Evolutionary conservation across 192 early-diverging fungal species (phyloP), one percentile per base, ranked within the genome.

Genomic region (Coemansia sp.): DNA sequence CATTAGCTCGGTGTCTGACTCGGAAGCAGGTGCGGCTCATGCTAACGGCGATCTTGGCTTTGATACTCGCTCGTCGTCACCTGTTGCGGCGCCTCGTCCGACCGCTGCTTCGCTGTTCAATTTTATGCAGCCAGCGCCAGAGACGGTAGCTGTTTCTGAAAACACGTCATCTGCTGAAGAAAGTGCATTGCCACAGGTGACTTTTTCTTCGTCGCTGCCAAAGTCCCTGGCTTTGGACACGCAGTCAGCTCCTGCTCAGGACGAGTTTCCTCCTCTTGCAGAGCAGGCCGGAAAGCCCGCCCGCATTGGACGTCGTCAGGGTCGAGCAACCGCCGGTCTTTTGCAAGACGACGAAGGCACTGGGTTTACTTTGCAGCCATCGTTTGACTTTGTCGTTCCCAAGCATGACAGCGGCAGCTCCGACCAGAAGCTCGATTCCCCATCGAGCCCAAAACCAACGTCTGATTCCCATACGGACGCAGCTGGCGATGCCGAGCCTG

Each of bases 271-370:
- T 48, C 67, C 73, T 0, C 15, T 56, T 4, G 52, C 65, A 4
- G 75, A 77, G 20, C 18, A 36, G 0, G 35, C 52, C 5, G 59
- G 67, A 58, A 66, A 55, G 34, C 59, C 64, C 0, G 72, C 72
- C 6, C 48, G 81, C 0, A 83, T 83, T 61, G 81, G 81, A 8
- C 68, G 81, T 34, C 81, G 81, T 18, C 72, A 72, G 18, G 81
- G 81, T 35, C 81, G 81, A 1, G 72, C 68, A 4, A 74, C 81
- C 1, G 76, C 66, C 0, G 81, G 70, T 36, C 52, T 72, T n/a
- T 48, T 83, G 4, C 61, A 63, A 63, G 58, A 41, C 9, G 81
- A 78, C 20, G 81, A 83, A 3, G 22, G 38, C 37, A 38, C 45
- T 12, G 70, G 56, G 0, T 57, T 63, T 11, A 39, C 32, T 1